phyloP scores from a whole-genome alignment of 768 basidiomycete species.

The Lentinus brumalis region DNA sequence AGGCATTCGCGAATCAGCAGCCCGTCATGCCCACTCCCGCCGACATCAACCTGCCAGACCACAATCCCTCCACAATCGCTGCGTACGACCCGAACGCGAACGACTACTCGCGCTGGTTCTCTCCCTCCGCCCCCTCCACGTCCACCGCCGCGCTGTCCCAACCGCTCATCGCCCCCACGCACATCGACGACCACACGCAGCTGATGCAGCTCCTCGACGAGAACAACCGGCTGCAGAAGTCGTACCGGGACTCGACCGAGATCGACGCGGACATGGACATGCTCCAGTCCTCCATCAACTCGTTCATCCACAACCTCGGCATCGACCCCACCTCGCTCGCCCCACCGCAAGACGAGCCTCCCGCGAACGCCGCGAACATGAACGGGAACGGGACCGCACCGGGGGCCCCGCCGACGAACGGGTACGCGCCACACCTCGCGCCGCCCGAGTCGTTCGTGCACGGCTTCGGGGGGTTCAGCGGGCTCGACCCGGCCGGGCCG shows the following conservation, averaged over 20 bases:
- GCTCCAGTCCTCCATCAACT: conserved; percentile 66
- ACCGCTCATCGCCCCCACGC: conserved; percentile 20
- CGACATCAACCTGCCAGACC: neutral
- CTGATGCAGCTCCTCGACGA: conserved; percentile 39
- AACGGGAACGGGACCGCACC: neutral
- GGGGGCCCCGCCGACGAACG: neutral
- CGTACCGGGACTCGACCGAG: conserved; percentile 62
- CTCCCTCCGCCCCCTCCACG: conserved; percentile 18
- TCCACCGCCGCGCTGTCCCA: conserved; percentile 29
- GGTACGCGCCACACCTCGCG: neutral
- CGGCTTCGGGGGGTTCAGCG: conserved; percentile 1
- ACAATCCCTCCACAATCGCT: conserved; percentile 2
- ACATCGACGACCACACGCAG: conserved; percentile 29
- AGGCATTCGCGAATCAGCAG: conserved; percentile 27
- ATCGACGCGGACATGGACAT: conserved; percentile 75
- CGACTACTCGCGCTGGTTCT: conserved; percentile 22
- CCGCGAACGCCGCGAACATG: neutral
- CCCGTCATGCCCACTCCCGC: conserved; percentile 7
- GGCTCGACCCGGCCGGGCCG: neutral
- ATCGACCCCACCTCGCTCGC: conserved; percentile 50
- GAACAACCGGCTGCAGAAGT: conserved; percentile 48
- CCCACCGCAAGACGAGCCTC: neutral
- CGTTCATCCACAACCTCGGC: conserved; percentile 71
- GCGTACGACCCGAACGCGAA: conserved; percentile 12
- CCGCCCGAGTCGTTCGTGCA: conserved; percentile 7